These are phyloP conservation scores for Coemansia sp. DNA, from an alignment of 192 early-diverging fungal species.

Conservation along the genomic window DNA sequence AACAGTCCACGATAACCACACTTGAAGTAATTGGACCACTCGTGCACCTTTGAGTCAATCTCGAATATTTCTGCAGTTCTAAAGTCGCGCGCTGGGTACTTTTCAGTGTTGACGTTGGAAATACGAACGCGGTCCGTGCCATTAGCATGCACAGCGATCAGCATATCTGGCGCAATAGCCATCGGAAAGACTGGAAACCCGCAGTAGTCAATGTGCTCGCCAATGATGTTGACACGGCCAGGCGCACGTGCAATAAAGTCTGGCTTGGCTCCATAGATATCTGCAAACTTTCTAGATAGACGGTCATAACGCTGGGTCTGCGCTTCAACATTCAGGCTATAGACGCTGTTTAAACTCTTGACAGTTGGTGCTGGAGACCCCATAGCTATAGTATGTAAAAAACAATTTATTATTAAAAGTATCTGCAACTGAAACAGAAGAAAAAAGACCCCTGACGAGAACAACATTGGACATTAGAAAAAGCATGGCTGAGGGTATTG, in stretches of 20 bases:
- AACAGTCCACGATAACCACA: constrained; percentile 68
- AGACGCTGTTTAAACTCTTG: constrained; percentile 24
- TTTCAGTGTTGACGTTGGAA: constrained; percentile 23
- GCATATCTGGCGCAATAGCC: constrained; percentile 75
- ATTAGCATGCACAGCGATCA: constrained; percentile 42
- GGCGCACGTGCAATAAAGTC: constrained; percentile 86
- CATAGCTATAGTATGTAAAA: not conserved
- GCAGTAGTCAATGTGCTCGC: constrained; percentile 96
- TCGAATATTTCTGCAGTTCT: constrained; percentile 50
- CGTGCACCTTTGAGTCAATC: constrained; percentile 68
- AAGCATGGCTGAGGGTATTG: no score
- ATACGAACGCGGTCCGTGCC: constrained; percentile 23
- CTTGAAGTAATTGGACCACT: constrained; percentile 93
- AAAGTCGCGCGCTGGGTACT: constrained; percentile 38
- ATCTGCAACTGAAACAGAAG: no score
- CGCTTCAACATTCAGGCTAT: constrained; percentile 22
- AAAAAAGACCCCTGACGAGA: no score
- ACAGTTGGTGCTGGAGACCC: constrained; percentile 16
- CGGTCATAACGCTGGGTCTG: constrained; percentile 56
- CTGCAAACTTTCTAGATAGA: constrained; percentile 55
- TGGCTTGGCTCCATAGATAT: constrained; percentile 58
- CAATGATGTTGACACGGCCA: constrained; percentile 93
- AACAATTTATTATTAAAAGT: not conserved
- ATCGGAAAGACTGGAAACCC: constrained; percentile 96
- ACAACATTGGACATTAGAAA: no score